A percentile compares a stretch with the other conserved stretches of the same genome.
Evolutionary conservation across 208 protist species (phyloP).

Genomic region (Leishmania amazonensis): DNA sequence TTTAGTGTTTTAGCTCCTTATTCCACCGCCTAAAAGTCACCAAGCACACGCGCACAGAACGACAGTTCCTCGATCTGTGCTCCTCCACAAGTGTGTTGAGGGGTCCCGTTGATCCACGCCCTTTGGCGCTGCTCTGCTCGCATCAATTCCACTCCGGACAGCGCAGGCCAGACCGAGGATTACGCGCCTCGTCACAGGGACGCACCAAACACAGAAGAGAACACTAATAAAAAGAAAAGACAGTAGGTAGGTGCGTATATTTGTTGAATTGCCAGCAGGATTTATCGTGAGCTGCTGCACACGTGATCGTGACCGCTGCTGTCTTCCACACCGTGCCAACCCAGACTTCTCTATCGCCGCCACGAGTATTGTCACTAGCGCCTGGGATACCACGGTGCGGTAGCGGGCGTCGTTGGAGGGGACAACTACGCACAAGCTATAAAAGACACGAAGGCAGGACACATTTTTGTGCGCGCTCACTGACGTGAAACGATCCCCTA

Average conservation of each 20-base stretch:
- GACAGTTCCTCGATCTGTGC: not conserved
- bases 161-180: not conserved
- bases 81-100: not conserved
- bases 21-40: not conserved
- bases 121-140: not conserved
- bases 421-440: no score
- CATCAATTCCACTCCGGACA: not conserved
- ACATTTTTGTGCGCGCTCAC: not conserved
- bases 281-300: not conserved
- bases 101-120: not conserved
- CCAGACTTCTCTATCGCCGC: not conserved
- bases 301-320: not conserved
- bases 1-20: not conserved
- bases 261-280: not conserved
- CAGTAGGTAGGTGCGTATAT: not conserved
- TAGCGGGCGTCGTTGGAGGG: not conserved
- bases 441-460: not conserved
- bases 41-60: not conserved
- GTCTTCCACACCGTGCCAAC: not conserved
- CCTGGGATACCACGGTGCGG: not conserved
- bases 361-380: not conserved
- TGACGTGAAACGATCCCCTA: not conserved
- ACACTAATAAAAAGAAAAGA: not conserved
- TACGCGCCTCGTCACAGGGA: not conserved
- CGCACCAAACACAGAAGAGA: not conserved